Evolutionary conservation across 768 basidiomycete species (phyloP), one percentile per base, ranked within the genome.

Genomic region (Serendipita sp.): DNA sequence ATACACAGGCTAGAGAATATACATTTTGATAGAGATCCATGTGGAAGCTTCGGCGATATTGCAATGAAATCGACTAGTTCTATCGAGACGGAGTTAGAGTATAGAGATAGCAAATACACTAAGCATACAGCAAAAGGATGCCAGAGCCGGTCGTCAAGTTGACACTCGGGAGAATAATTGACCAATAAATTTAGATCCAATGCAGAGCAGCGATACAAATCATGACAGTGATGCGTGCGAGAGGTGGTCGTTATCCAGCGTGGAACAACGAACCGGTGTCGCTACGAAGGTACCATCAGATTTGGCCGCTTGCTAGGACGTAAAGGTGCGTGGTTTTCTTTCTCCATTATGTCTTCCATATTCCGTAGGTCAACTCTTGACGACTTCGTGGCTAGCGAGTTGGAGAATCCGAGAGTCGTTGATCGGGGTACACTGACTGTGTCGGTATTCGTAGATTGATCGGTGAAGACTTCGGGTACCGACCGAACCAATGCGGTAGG

Each of bases 201-300:
- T n/a, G n/a, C 20, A 48, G 20, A n/a, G 45, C 45, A 20, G 45
- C 9, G 9, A 48, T n/a, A 5, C 26, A 58, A 22, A n/a, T 24
- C 24, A 22, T 22, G 53, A 58, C 30, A 26, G 53, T 30, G 33
- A 26, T 58, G 53, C 53, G 53, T 34, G 53, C 30, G 53, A 24
- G 53, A 58, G 53, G 53, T 58, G 53, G 53, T 34, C 4, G 31
- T 24, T n/a, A 24, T 58, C 53, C 53, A 11, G 17, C 17, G 28
- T 13, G 53, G 53, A 34, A 58, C 9, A 30, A 28, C 17, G 24
- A 11, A 34, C 53, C 53, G 53, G 31, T 58, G 53, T 58, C 53
- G 30, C 53, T 58, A 58, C 53, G 53, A 58, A 58, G 53, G 53
- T 58, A 58, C 53, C 53, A 58, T 58, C 53, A 58, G 24, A 58